A percentile compares a stretch with the other conserved stretches of the same genome.
phyloP scores from a whole-genome alignment of 805 yeast genomes.

The Candida maesae region DNA sequence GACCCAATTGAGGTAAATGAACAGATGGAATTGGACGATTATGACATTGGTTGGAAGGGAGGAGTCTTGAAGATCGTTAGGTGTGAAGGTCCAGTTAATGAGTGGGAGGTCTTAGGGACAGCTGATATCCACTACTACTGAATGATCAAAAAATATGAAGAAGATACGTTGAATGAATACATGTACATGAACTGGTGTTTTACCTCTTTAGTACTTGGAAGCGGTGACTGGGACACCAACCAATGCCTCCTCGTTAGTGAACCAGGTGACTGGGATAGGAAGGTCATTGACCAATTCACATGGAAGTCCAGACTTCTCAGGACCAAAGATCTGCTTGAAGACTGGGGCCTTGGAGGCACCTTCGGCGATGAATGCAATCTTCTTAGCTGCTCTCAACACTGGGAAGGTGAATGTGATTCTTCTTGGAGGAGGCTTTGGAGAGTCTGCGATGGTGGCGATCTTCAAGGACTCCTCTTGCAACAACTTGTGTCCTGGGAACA shows the following conservation, averaged over 20 bases:
- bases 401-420: slow-evolving; percentile 88
- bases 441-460: slow-evolving; percentile 68
- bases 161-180: too few relatives aligned
- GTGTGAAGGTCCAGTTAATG: slow-evolving; percentile 67
- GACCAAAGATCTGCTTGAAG: slow-evolving; percentile 64
- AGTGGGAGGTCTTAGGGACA: slow-evolving; percentile 63
- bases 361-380: slow-evolving; percentile 80
- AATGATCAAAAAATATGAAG: neutral
- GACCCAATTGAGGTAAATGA: slow-evolving; percentile 13
- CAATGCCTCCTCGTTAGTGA: slow-evolving; percentile 77
- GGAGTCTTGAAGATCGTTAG: slow-evolving; percentile 58
- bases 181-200: too few relatives aligned
- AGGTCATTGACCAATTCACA: slow-evolving; percentile 68
- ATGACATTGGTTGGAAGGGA: slow-evolving; percentile 55
- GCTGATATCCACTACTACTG: slow-evolving; percentile 29
- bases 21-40: slow-evolving; percentile 22
- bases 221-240: slow-evolving; percentile 45
- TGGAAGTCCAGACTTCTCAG: slow-evolving; percentile 52
- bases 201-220: slow-evolving; percentile 21
- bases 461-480: slow-evolving; percentile 47
- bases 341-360: slow-evolving; percentile 80
- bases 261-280: slow-evolving; percentile 66
- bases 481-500: slow-evolving; percentile 80
- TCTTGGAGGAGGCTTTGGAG: slow-evolving; percentile 93
- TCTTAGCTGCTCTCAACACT: slow-evolving; percentile 44